These are phyloP conservation scores for Lathyrus aphaca DNA, from an alignment of 306 rosid species.

Conservation along the genomic window DNA sequence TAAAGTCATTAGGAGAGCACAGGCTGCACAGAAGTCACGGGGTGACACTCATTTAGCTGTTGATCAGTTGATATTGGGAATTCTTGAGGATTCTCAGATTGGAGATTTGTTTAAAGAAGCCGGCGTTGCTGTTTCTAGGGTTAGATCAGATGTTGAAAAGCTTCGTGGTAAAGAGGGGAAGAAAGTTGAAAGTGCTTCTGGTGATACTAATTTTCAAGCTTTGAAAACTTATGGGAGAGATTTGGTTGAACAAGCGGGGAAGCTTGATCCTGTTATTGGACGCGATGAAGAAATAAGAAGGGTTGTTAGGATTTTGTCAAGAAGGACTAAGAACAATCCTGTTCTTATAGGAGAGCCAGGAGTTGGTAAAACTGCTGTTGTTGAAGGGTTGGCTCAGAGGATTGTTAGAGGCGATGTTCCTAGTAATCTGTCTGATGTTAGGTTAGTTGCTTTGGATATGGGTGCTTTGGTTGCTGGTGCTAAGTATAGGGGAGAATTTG, in stretches of 20 bases:
- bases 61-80: slow-evolving; percentile 81
- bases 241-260: slow-evolving; percentile 84
- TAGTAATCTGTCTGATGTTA: slow-evolving; percentile 80
- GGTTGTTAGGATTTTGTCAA: slow-evolving; percentile 74
- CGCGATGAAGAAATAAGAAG: slow-evolving; percentile 87
- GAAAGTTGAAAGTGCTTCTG: slow-evolving; percentile 87
- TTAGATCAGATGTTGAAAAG: slow-evolving; percentile 74
- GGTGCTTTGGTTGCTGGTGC: slow-evolving; percentile 93
- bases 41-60: slow-evolving; percentile 92
- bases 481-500: slow-evolving; percentile 86
- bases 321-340: slow-evolving; percentile 90
- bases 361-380: slow-evolving; percentile 94
- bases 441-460: slow-evolving; percentile 92
- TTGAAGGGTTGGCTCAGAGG: slow-evolving; percentile 90
- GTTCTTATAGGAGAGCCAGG: slow-evolving; percentile 96
- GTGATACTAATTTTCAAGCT: slow-evolving; percentile 77
- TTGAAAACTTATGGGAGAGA: slow-evolving; percentile 85
- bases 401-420: slow-evolving; percentile 87
- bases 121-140: slow-evolving; percentile 62
- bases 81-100: slow-evolving; percentile 87
- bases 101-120: slow-evolving; percentile 84
- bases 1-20: slow-evolving; percentile 75
- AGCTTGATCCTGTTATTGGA: slow-evolving; percentile 90
- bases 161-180: slow-evolving; percentile 86
- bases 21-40: slow-evolving; percentile 68